Evolutionary conservation across 1,139 yeast species (phyloP).

Genomic region (Saccharomyces hybrid): DNA sequence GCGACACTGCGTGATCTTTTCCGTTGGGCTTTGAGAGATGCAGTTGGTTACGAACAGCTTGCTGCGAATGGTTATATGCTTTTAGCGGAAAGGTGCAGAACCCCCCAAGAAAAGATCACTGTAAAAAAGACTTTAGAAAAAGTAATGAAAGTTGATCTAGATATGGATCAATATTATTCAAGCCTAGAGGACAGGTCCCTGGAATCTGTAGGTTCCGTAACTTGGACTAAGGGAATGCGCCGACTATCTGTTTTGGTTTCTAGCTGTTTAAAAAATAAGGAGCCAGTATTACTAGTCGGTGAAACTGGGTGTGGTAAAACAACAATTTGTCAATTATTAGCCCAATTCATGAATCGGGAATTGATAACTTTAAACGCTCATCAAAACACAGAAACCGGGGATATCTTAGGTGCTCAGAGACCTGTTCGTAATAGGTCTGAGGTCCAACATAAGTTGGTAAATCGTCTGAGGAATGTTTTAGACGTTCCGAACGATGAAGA

Average conservation of each 20-base stretch:
- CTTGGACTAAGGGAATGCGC: constrained; percentile 93
- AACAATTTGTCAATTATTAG: constrained; percentile 81
- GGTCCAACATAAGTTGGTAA: constrained; percentile 39
- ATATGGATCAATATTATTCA: constrained; percentile 54
- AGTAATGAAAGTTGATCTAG: constrained; percentile 79
- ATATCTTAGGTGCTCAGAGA: constrained; percentile 91
- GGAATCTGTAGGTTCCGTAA: constrained; percentile 40
- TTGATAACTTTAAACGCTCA: constrained; percentile 85
- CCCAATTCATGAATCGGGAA: constrained; percentile 47
- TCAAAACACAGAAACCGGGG: constrained; percentile 97
- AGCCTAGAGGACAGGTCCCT: constrained; percentile 32
- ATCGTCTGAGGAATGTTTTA: constrained; percentile 34
- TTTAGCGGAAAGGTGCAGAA: constrained; percentile 89
- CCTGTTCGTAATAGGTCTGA: constrained; percentile 83
- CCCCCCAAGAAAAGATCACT: constrained; percentile 62
- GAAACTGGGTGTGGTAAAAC: constrained; percentile 99
- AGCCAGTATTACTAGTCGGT: constrained; percentile 88
- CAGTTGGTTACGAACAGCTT: constrained; percentile 87
- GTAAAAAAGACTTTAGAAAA: constrained; percentile 72
- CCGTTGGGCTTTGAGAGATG: constrained; percentile 94
- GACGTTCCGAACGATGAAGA: constrained; percentile 5
- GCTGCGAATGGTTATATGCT: constrained; percentile 95
- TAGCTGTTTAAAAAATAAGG: constrained; percentile 69
- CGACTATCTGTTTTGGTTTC: constrained; percentile 79
- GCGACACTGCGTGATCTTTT: constrained; percentile 95